Conservation (phyloP, 2,329 filamentous ascomycete species). For the Diplocarpon rosae region DNA sequence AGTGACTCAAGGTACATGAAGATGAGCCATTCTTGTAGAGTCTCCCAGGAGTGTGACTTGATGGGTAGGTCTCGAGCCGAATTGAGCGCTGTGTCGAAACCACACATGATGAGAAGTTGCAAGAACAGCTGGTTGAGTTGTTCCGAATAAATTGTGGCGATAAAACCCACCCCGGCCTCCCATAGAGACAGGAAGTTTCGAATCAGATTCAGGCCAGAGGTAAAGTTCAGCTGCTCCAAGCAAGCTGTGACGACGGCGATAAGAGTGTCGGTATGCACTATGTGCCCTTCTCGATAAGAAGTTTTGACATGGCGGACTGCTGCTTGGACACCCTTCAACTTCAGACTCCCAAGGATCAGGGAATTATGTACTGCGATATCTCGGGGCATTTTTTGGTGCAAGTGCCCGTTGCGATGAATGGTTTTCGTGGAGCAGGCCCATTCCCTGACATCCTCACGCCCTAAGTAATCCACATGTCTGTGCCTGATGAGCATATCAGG, state of each 20-base stretch:
- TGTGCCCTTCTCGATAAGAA: constrained; percentile 21
- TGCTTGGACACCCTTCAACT: constrained; percentile 13
- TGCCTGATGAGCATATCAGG: constrained; percentile 14
- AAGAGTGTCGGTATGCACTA: constrained; percentile 16
- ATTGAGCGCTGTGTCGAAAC: constrained; percentile 11
- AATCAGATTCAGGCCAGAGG: constrained; percentile 17
- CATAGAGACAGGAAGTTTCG: constrained; percentile 16
- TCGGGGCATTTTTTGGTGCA: constrained; percentile 20
- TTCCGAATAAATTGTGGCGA: constrained; percentile 9
- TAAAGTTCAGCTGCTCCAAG: constrained; percentile 16
- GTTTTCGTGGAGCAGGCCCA: constrained; percentile 21
- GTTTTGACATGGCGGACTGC: constrained; percentile 19
- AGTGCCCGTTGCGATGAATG: constrained; percentile 9
- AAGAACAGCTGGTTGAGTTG: constrained; percentile 14
- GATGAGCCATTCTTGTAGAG: constrained; percentile 13
- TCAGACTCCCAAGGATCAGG: constrained; percentile 20
- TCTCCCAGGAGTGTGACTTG: constrained; percentile 6
- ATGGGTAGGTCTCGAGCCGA: constrained; percentile 5
- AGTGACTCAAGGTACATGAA: constrained; percentile 10
- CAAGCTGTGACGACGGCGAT: constrained; percentile 14
- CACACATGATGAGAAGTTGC: constrained; percentile 20
- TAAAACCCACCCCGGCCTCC: constrained; percentile 6
- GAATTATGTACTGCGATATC: constrained; percentile 20
- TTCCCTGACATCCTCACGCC: constrained; percentile 3
- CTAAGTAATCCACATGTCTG: constrained; percentile 6